Evolutionary conservation across 2,329 filamentous ascomycete species (phyloP).

Genomic region (Cladosporium sp.): DNA sequence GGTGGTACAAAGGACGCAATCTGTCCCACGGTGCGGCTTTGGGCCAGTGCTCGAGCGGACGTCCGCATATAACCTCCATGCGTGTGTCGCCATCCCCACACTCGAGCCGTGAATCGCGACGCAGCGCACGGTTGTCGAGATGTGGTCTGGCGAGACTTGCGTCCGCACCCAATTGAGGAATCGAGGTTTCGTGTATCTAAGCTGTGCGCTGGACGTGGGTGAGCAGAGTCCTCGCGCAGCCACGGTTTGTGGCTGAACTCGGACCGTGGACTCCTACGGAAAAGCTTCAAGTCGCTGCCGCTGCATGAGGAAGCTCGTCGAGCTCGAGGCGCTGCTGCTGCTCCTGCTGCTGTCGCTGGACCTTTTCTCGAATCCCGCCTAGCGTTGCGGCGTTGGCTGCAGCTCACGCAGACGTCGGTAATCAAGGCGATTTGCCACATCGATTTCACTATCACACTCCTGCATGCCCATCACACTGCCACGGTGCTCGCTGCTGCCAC

Average conservation of each 20-base stretch:
- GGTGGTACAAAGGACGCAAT: conserved; percentile 7
- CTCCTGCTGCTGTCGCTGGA: too few relatives aligned
- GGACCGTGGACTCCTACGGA: not conserved
- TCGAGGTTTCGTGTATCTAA: not conserved
- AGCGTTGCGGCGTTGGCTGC: not conserved
- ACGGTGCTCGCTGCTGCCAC: not conserved
- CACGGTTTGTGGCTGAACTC: not conserved
- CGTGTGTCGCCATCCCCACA: conserved; percentile 12
- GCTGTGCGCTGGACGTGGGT: not conserved
- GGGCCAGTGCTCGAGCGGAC: conserved; percentile 8
- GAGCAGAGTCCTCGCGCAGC: not conserved
- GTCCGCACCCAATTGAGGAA: not conserved
- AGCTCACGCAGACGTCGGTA: not conserved
- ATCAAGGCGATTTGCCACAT: not conserved
- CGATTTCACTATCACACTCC: not conserved
- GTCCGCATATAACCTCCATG: not conserved
- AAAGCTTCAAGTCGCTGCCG: not conserved
- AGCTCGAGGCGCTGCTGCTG: not conserved
- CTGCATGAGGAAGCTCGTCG: not conserved
- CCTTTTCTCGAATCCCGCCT: not conserved
- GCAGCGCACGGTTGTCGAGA: not conserved
- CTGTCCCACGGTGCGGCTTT: conserved; percentile 2
- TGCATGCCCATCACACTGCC: not conserved
- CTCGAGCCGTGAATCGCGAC: conserved; percentile 1
- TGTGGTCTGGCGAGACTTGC: not conserved